Percentiles rank a stretch among this genome's conserved stretches.
Conservation (phyloP, 2,329 filamentous ascomycete species). For the Colletotrichum sp. region DNA sequence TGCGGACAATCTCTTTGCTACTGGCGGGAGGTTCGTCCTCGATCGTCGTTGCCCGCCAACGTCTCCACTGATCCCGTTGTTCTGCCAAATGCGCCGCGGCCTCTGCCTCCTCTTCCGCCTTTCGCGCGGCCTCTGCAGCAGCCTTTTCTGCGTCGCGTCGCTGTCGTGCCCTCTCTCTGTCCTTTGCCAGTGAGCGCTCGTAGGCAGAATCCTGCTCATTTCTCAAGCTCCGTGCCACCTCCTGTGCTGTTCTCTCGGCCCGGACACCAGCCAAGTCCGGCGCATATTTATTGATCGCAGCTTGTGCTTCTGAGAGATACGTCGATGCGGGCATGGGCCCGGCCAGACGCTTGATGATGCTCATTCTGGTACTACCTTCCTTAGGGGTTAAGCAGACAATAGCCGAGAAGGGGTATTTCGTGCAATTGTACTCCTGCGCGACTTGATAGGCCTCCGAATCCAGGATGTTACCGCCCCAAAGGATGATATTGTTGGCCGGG, state of each 20-base stretch:
- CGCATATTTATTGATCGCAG: conserved; percentile 76
- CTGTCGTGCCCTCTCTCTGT: conserved; percentile 82
- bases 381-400: conserved; percentile 87
- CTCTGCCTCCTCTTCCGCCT: conserved; percentile 63
- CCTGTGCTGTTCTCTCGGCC: conserved; percentile 78
- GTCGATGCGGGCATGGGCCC: conserved; percentile 73
- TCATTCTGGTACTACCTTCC: conserved; percentile 86
- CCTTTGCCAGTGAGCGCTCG: conserved; percentile 85
- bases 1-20: conserved; percentile 74
- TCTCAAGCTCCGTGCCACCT: conserved; percentile 81
- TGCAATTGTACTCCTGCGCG: conserved; percentile 83
- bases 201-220: conserved; percentile 92
- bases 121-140: conserved; percentile 70
- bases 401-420: conserved; percentile 90
- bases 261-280: conserved; percentile 76
- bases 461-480: conserved; percentile 93
- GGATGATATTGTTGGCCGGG: conserved; percentile 76
- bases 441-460: conserved; percentile 96
- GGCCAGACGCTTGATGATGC: conserved; percentile 78
- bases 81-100: conserved; percentile 57
- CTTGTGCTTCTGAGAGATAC: conserved; percentile 78
- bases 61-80: conserved; percentile 71
- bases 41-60: conserved; percentile 76
- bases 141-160: conserved; percentile 77
- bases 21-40: conserved; percentile 68